phyloP scores from a whole-genome alignment of 2,329 filamentous ascomycete genomes.

The Xylaria sp. region DNA sequence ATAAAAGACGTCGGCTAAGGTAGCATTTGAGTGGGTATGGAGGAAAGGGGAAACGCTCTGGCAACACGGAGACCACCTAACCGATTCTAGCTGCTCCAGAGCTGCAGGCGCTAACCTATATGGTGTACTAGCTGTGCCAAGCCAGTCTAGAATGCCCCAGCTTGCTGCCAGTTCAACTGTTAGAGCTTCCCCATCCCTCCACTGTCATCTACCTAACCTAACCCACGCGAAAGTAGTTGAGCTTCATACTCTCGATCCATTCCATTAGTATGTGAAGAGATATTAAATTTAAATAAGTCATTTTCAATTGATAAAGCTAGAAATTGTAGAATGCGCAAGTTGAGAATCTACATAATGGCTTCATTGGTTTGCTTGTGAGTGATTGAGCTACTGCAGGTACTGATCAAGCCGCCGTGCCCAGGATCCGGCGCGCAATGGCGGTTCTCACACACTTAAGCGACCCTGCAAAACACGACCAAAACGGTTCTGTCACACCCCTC shows the following conservation, averaged over 20 bases:
- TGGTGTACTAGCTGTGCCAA: background rate
- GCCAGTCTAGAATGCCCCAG: slow-evolving; percentile 6
- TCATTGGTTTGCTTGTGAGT: background rate
- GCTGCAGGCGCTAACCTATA: slow-evolving; percentile 14
- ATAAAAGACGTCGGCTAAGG: slow-evolving; percentile 2
- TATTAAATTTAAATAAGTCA: background rate
- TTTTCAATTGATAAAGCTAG: background rate
- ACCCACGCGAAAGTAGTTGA: slow-evolving; percentile 2
- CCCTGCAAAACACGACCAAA: slow-evolving; percentile 60
- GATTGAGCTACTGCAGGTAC: background rate
- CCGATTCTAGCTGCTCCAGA: slow-evolving; percentile 31
- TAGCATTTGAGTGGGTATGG: slow-evolving; percentile 25
- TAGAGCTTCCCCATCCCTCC: slow-evolving; percentile 20
- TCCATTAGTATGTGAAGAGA: background rate
- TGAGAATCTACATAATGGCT: background rate
- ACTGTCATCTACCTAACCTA: slow-evolving; percentile 9
- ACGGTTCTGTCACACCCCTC: slow-evolving; percentile 62
- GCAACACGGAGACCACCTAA: slow-evolving; percentile 27
- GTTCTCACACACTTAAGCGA: slow-evolving; percentile 45
- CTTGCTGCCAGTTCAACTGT: background rate
- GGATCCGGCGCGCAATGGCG: slow-evolving; percentile 35
- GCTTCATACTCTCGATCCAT: background rate
- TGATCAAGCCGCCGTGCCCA: slow-evolving; percentile 4
- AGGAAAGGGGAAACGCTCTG: slow-evolving; percentile 28
- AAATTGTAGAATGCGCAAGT: background rate